Conservation (phyloP, 2,329 filamentous ascomycete species). For the Pseudogymnoascus pannorum region DNA sequence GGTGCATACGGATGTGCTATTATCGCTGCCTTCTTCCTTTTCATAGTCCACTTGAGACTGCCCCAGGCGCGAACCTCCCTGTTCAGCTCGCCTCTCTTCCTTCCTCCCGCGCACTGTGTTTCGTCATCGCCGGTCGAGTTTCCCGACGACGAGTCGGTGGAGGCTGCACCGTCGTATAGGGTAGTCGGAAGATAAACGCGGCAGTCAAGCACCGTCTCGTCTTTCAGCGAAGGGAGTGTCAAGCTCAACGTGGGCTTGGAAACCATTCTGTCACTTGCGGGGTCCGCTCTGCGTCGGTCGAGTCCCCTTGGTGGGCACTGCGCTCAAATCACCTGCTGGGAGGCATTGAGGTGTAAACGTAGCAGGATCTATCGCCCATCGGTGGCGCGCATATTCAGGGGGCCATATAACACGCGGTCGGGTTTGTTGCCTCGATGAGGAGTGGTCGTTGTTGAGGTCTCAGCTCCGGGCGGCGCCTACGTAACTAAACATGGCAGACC, state of each 20-base stretch:
- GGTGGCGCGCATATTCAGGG: not conserved
- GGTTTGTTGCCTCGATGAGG: not conserved
- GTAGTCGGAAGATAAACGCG: conserved; percentile 66
- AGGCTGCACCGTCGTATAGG: conserved; percentile 10
- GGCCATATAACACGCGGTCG: not conserved
- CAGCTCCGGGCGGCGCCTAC: not conserved
- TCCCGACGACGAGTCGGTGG: not conserved
- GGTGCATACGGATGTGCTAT: conserved; percentile 89
- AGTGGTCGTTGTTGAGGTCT: not conserved
- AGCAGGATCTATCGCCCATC: not conserved
- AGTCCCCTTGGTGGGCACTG: not conserved
- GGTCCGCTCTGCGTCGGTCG: not conserved
- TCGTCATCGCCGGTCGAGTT: not conserved
- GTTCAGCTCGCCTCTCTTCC: not conserved
- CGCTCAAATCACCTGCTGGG: not conserved
- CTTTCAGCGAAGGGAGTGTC: conserved; percentile 77
- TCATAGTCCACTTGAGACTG: conserved; percentile 19
- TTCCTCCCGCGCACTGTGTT: not conserved
- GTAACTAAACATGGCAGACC: not conserved
- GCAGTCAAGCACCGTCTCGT: conserved; percentile 68
- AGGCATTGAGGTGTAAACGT: not conserved
- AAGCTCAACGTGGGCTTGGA: conserved; percentile 57
- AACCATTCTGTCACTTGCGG: conserved; percentile 37
- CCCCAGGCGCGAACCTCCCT: not conserved
- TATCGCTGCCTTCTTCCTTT: conserved; percentile 47